Conservation (phyloP, 345 rosid genomes). For the Cardiospermum halicacabum region DNA sequence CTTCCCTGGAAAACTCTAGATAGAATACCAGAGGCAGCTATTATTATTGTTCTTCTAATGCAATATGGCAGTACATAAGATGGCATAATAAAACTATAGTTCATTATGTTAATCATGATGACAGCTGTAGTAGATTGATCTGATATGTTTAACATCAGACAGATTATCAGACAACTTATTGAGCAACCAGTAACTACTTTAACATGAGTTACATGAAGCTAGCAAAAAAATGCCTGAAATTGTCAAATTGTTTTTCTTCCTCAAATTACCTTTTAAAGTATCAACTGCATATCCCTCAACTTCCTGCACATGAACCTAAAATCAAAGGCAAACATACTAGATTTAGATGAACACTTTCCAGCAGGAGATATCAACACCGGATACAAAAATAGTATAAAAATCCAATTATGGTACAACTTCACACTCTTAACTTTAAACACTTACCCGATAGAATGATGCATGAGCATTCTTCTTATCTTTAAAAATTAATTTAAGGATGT, state of each 20-base stretch:
- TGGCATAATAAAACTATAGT: background rate
- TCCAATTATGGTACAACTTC: background rate
- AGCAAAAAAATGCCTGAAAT: background rate
- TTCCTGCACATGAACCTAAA: constrained; percentile 89
- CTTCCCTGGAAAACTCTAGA: too few species aligned
- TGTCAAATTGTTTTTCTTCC: background rate
- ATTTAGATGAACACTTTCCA: background rate
- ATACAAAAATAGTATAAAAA: constrained; percentile 8
- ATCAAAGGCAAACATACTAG: constrained; percentile 19
- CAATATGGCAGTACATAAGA: background rate
- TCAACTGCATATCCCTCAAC: constrained; percentile 48
- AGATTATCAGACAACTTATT: background rate
- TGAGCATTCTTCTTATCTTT: constrained; percentile 54
- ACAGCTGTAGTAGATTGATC: background rate
- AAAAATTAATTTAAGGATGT: constrained; percentile 70
- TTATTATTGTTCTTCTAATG: background rate
- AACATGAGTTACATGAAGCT: constrained; percentile 2
- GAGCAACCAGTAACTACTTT: background rate
- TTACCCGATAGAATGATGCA: constrained; percentile 75
- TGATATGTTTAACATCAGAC: background rate
- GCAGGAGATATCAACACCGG: background rate
- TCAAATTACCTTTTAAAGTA: constrained; percentile 52
- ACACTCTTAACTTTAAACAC: constrained; percentile 25
- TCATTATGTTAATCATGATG: constrained; percentile 7
- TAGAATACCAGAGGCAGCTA: too few species aligned